Evolutionary conservation across 345 rosid species (phyloP), one percentile per base, ranked within the genome.

Genomic region (Pistacia vera): DNA sequence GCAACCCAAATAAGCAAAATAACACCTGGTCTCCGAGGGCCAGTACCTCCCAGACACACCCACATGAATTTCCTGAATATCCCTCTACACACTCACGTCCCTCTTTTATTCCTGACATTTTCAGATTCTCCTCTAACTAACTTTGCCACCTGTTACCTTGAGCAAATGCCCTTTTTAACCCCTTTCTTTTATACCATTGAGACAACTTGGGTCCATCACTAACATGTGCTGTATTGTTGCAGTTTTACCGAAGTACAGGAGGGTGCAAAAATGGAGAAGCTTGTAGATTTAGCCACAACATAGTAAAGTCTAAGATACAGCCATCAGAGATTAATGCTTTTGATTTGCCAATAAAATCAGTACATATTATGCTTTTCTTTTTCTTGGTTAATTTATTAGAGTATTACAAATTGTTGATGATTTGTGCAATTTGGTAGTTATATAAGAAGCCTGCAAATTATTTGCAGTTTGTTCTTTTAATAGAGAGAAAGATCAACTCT

Each of bases 241-340:
- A 83, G 85, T 84, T 51, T 73, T 74, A 46, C 80, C 76, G 18
- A 5, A 61, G 70, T 55, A n/a, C 46, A 4, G 79, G 66, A 71
- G 85, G 85, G 36, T 84, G 83, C 76, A 81, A 28, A 69, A 61
- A 73, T 71, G 85, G 79, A 35, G 70, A 61, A 16, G 64, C 83
- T 67, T 81, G 87, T 63, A 70, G 64, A 61, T 81, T 70, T 73
- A 46, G n/a, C 48, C 87, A 84, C 66, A 77, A 66, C 55, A 68
- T 33, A 2, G 87, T 73, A 55, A 82, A 68, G 38, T 36, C 41
- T 20, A 73, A 77, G 61, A 54, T 18, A 54, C 75, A 54, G 51
- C 68, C 61, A 56, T 33, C 48, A 1, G 69, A 73, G 22, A 58
- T 66, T 48, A 74, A 68, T 63, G 61, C 79, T 66, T 48, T 84